These are phyloP conservation scores for Tricladium varicosporioides DNA, from an alignment of 2,329 filamentous ascomycete species.

Conservation along the genomic window DNA sequence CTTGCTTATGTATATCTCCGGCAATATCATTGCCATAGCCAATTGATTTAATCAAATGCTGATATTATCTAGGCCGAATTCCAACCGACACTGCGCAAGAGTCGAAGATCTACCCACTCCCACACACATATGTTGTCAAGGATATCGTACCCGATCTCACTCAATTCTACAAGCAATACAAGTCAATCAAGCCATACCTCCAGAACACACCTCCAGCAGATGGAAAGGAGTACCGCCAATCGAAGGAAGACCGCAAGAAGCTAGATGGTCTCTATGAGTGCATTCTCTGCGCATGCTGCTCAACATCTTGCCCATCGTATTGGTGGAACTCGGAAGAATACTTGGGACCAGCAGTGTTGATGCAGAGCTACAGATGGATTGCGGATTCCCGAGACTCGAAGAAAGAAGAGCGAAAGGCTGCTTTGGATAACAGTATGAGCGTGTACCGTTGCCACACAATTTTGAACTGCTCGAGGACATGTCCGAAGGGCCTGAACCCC, in stretches of 20 bases:
- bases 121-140: slow-evolving; percentile 99
- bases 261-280: slow-evolving; percentile 98
- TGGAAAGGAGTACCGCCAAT: slow-evolving; percentile 89
- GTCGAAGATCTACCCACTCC: slow-evolving; percentile 93
- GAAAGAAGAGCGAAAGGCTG: slow-evolving; percentile 81
- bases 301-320: slow-evolving; percentile 98
- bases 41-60: slow-evolving; percentile 21
- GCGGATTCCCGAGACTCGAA: slow-evolving; percentile 92
- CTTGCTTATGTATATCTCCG: slow-evolving; percentile 81
- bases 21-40: background rate
- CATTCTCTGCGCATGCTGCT: slow-evolving; percentile 99
- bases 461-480: slow-evolving; percentile 96
- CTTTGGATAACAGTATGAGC: slow-evolving; percentile 97
- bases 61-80: slow-evolving; percentile 71
- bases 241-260: slow-evolving; percentile 85
- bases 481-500: slow-evolving; percentile 97
- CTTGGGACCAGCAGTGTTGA: slow-evolving; percentile 90
- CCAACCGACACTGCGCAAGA: slow-evolving; percentile 78
- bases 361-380: slow-evolving; percentile 98
- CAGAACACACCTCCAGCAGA: slow-evolving; percentile 85
- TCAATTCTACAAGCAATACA: slow-evolving; percentile 99
- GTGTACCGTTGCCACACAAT: slow-evolving; percentile 99
- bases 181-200: slow-evolving; percentile 98
- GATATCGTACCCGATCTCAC: slow-evolving; percentile 97
- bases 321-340: slow-evolving; percentile 99